These are phyloP conservation scores for Botrytis byssoidea DNA, from an alignment of 2,329 filamentous ascomycete species.

Conservation along the genomic window DNA sequence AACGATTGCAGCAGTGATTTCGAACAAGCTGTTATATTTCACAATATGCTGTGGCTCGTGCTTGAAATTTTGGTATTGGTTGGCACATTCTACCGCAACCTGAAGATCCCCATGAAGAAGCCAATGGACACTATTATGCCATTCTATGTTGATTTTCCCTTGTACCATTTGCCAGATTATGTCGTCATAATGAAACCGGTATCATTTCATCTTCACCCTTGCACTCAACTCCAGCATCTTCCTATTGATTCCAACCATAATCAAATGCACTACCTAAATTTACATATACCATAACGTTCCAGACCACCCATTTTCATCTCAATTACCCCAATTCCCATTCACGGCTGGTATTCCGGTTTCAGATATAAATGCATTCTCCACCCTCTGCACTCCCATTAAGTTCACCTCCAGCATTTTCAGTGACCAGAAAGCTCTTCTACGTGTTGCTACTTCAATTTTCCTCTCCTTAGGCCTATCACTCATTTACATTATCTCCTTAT, in stretches of 20 bases:
- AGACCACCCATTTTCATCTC: neutral
- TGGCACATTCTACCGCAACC: neutral
- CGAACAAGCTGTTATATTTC: conserved; percentile 10
- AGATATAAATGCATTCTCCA: neutral
- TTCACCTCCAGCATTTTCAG: neutral
- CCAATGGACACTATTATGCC: conserved; percentile 11
- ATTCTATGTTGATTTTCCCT: neutral
- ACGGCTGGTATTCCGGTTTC: neutral
- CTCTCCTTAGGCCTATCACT: neutral
- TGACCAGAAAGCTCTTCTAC: neutral
- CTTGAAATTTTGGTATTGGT: conserved; percentile 8
- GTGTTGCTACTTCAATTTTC: neutral
- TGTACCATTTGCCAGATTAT: neutral
- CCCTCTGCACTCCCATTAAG: neutral
- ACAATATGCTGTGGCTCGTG: conserved; percentile 4
- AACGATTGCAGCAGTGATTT: conserved; percentile 9
- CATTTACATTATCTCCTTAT: neutral
- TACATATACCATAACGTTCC: neutral
- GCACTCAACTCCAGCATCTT: neutral
- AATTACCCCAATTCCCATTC: fast-evolving
- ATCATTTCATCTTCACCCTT: neutral
- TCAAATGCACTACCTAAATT: neutral
- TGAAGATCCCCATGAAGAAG: neutral
- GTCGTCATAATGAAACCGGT: neutral
- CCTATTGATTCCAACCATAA: neutral